Percentiles rank a stretch among this genome's conserved stretches.
These are phyloP conservation scores for Strigomonas culicis DNA, from an alignment of 208 protist species.

Conservation along the genomic window DNA sequence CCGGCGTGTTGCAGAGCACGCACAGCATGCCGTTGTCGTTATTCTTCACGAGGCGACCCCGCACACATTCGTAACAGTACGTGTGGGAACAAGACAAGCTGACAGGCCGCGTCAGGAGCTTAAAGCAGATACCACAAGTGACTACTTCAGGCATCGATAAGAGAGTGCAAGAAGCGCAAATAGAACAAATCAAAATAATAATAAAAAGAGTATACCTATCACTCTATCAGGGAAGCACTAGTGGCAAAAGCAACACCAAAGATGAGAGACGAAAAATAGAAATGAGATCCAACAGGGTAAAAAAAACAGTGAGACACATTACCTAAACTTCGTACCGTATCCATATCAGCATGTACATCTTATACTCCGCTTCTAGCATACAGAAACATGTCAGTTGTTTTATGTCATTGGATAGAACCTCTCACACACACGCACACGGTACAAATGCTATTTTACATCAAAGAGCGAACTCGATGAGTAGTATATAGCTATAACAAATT, in stretches of 20 bases:
- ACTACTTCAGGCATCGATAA: constrained; percentile 24
- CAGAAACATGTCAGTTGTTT: background rate
- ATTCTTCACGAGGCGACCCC: constrained; percentile 26
- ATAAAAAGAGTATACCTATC: constrained; percentile 7
- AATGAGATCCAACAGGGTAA: background rate
- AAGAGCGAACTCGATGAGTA: too few species aligned
- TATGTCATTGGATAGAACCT: background rate
- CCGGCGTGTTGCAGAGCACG: constrained; percentile 42
- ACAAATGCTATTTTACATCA: too few species aligned
- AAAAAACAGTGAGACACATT: background rate
- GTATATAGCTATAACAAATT: too few species aligned
- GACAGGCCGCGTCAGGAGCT: constrained; percentile 44
- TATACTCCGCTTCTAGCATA: background rate
- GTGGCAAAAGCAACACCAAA: background rate
- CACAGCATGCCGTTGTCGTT: constrained; percentile 42
- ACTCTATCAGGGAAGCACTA: background rate
- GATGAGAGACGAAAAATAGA: background rate
- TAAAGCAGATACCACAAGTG: constrained; percentile 78
- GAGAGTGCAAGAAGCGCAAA: too few species aligned
- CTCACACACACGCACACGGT: too few species aligned
- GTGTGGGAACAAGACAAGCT: constrained; percentile 56
- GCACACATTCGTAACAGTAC: constrained; percentile 60
- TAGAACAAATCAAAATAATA: constrained; percentile 18
- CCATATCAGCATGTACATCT: background rate
- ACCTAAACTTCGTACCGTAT: background rate